Percentiles rank a stretch among this genome's conserved stretches.
These are phyloP conservation scores for Spathaspora girioi DNA, from an alignment of 805 yeast species.

Conservation along the genomic window DNA sequence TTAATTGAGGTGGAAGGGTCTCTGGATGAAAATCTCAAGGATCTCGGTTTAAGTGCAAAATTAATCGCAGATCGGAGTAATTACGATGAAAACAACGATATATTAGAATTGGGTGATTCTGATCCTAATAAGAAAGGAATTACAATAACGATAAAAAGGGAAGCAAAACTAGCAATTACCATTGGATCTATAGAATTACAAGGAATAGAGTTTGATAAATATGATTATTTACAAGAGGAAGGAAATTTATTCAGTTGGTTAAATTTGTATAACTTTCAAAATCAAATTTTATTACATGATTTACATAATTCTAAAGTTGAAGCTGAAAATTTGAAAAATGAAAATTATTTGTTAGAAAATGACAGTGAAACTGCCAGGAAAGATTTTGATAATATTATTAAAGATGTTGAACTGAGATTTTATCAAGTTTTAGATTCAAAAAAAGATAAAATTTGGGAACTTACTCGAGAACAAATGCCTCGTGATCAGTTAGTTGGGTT, in stretches of 20 bases:
- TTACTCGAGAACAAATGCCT: constrained; percentile 8
- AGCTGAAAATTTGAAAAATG: constrained; percentile 3
- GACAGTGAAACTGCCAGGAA: constrained; percentile 10
- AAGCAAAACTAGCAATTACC: constrained; percentile 21
- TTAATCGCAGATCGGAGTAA: constrained; percentile 18
- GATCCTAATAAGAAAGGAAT: constrained; percentile 13
- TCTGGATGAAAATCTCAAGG: constrained; percentile 9
- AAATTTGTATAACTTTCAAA: constrained; percentile 13
- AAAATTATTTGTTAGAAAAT: constrained; percentile 6
- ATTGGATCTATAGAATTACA: constrained; percentile 20
- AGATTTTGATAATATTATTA: constrained; percentile 14
- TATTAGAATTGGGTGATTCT: constrained; percentile 18
- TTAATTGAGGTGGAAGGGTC: constrained; percentile 4
- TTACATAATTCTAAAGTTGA: constrained; percentile 1
- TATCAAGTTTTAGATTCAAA: constrained; percentile 24
- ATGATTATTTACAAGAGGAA: constrained; percentile 11
- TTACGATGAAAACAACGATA: constrained; percentile 18
- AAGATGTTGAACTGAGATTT: constrained; percentile 24
- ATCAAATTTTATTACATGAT: constrained; percentile 7
- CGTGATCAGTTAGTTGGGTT: constrained; percentile 9
- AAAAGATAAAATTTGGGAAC: constrained; percentile 27
- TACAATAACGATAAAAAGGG: constrained; percentile 18
- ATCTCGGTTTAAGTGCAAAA: constrained; percentile 14
- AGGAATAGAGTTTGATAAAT: constrained; percentile 15
- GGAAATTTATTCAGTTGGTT: constrained; percentile 25